Base-by-base conservation (phyloP, 176 grass and related monocot species). In the Panicum miliaceum region DNA sequence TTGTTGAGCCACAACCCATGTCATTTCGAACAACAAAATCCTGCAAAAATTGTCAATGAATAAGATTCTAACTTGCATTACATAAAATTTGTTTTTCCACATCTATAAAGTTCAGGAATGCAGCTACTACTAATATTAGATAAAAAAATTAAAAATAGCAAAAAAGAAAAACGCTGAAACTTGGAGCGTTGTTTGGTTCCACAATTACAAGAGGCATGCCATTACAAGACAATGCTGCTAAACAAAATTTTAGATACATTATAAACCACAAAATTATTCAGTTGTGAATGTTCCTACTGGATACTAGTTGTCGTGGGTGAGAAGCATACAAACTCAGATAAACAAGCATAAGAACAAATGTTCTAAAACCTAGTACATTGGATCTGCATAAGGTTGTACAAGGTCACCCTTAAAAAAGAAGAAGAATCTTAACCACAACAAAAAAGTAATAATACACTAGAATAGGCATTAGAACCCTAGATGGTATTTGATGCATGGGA, bases 21-120 rank as follows among this genome's bases (percentile, higher is more conserved):
- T 98, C 96, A 27, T 98, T 96, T n/a, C 93, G 79, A 53, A 98
- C 91, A 64, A 96, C 96, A 92, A 98, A 98, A 89, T 98, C 96
- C 96, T 98, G 89, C 71, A 89, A 59, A 59, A 23, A 59, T 43
- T 18, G 47, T 37, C 4, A 12, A 76, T 32, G 34, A 34, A 56
- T 76, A 37, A 73, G 46, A 65, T 78, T 78, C 11, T 27, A 79
- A n/a, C 3, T 36, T 77, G 19, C n/a, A 52, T 60, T 20, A 38
- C 27, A 80, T 71, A 23, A 64, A 80, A n/a, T 58, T 68, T 68
- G 4, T 42, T 68, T 68, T 65, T 65, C 29, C 14, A 36, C 36
- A 36, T 65, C 5, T 36, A 65, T 8, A 70, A 45, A 0, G 25
- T 10, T 23, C 8, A 58, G 54, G 22, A 58, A 58, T 58, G 7